These are phyloP conservation scores for Sugiyamaella smithiae DNA, from an alignment of 805 yeast species.

Conservation along the genomic window DNA sequence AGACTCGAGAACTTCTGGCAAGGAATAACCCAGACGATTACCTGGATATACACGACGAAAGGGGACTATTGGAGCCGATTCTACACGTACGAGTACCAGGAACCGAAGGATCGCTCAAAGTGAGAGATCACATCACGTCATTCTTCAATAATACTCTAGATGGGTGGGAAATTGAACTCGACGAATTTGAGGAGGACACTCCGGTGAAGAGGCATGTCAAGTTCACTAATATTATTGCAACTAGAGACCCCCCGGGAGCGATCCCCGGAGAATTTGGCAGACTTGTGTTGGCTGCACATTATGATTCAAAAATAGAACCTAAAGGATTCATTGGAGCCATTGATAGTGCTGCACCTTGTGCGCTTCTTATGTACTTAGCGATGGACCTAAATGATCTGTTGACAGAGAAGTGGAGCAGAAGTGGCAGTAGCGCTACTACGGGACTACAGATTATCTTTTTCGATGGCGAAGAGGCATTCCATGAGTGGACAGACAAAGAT, in stretches of 20 bases:
- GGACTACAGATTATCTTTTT: conserved; percentile 52
- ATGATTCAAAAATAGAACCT: conserved; percentile 50
- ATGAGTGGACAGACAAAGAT: conserved; percentile 49
- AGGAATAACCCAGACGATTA: conserved; percentile 16
- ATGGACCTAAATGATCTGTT: conserved; percentile 28
- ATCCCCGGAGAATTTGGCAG: conserved; percentile 27
- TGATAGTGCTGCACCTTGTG: conserved; percentile 60
- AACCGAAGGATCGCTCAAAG: conserved; percentile 37
- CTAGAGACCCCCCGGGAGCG: conserved; percentile 27
- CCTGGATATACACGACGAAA: conserved; percentile 18
- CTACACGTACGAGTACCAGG: conserved; percentile 43
- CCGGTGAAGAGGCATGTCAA: conserved; percentile 37
- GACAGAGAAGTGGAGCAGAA: conserved; percentile 23
- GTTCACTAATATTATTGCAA: conserved; percentile 35
- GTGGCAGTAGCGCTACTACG: conserved; percentile 5
- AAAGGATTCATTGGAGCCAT: conserved; percentile 59
- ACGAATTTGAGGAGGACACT: conserved; percentile 34
- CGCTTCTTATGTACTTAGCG: conserved; percentile 47
- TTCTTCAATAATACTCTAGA: conserved; percentile 33
- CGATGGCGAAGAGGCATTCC: conserved; percentile 63
- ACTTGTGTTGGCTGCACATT: conserved; percentile 51
- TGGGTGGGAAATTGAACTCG: conserved; percentile 30
- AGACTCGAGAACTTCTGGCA: neutral
- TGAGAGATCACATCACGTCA: conserved; percentile 38
- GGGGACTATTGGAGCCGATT: conserved; percentile 31